Percentiles rank a stretch among this genome's conserved stretches.
Evolutionary conservation across 805 yeast genomes (phyloP).

Genomic region (Brettanomyces sp.): DNA sequence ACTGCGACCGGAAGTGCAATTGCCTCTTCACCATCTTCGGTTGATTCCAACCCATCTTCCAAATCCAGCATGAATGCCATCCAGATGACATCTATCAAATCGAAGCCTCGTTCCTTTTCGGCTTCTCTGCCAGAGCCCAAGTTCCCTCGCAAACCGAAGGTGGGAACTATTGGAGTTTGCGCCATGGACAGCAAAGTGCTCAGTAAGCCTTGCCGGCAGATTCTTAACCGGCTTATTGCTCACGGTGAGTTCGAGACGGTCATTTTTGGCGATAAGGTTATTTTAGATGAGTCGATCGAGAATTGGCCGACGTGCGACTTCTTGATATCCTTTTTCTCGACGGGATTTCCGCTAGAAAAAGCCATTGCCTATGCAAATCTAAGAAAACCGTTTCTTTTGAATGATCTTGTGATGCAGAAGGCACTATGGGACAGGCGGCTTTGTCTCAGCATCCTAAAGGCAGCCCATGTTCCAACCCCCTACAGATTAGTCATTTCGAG

Average conservation of each 20-base stretch:
- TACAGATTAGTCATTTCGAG: conserved; percentile 79
- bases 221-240: conserved; percentile 77
- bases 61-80: neutral
- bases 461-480: conserved; percentile 85
- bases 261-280: conserved; percentile 94
- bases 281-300: conserved; percentile 84
- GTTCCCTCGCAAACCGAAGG: conserved; percentile 47
- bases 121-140: conserved; percentile 28
- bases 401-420: conserved; percentile 85
- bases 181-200: conserved; percentile 98
- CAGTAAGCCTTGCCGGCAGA: conserved; percentile 90
- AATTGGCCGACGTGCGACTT: conserved; percentile 99
- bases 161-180: conserved; percentile 95
- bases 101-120: conserved; percentile 22
- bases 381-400: conserved; percentile 82
- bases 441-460: conserved; percentile 69
- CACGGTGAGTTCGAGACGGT: conserved; percentile 95
- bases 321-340: conserved; percentile 84
- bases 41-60: neutral
- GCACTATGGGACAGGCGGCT: conserved; percentile 96
- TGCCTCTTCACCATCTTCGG: neutral
- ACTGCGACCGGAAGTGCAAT: neutral
- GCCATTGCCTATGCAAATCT: conserved; percentile 86
- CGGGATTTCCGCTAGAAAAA: conserved; percentile 92
- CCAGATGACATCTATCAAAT: neutral